These are phyloP conservation scores for Trichoderma breve DNA, from an alignment of 2,329 filamentous ascomycete species.

Conservation along the genomic window DNA sequence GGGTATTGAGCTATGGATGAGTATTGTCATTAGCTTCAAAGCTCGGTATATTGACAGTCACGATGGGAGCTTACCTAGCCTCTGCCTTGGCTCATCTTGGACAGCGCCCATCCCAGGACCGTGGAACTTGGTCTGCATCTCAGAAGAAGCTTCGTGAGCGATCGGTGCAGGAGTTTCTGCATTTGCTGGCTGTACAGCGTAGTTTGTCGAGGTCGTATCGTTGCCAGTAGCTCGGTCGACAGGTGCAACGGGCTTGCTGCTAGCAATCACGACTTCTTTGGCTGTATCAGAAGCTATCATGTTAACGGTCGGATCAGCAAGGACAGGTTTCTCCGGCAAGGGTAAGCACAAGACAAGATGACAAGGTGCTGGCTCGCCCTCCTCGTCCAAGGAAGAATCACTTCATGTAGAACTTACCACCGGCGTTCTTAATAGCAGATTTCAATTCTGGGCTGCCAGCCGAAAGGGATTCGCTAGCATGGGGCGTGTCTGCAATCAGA, in stretches of 20 bases:
- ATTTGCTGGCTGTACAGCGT: slow-evolving; percentile 6
- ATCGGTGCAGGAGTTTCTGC: neutral
- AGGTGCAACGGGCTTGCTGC: neutral
- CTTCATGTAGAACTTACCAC: slow-evolving; percentile 9
- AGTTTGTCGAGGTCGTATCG: neutral
- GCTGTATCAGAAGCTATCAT: neutral
- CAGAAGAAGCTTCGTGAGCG: slow-evolving; percentile 12
- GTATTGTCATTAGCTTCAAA: neutral
- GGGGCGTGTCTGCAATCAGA: neutral
- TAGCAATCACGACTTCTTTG: neutral
- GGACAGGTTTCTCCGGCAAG: neutral
- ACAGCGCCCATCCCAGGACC: neutral
- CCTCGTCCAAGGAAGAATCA: neutral
- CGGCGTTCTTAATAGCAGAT: neutral
- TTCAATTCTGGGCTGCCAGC: neutral
- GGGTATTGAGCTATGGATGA: slow-evolving; percentile 9
- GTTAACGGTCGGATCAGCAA: neutral
- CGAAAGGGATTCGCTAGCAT: slow-evolving; percentile 13
- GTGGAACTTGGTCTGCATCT: slow-evolving; percentile 7
- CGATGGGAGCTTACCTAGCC: slow-evolving; percentile 21
- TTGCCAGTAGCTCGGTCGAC: neutral
- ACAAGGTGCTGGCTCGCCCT: neutral
- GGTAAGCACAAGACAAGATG: neutral
- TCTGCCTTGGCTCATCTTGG: slow-evolving; percentile 18
- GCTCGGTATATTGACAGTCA: neutral